Percentiles rank a stretch among this genome's conserved stretches.
phyloP scores from a whole-genome alignment of 306 rosid genomes.

The Potentilla sterilis region DNA sequence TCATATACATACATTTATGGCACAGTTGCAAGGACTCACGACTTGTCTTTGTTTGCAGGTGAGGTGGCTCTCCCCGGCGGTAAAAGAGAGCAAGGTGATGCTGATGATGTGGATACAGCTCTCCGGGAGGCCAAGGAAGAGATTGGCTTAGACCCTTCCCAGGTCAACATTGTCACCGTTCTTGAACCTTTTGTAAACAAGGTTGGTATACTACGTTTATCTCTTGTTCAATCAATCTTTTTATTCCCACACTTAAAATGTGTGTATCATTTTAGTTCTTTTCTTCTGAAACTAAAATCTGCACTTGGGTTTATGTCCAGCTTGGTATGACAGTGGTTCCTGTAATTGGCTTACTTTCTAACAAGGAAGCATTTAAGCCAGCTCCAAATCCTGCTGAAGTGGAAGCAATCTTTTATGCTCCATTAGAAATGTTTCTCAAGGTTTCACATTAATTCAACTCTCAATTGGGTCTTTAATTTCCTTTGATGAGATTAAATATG shows the following conservation, averaged over 20 bases:
- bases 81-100: constrained; percentile 63
- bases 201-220: constrained; percentile 3
- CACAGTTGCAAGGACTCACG: neutral
- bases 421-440: constrained; percentile 91
- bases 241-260: neutral
- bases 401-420: constrained; percentile 73
- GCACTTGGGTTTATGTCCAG: constrained; percentile 34
- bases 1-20: neutral
- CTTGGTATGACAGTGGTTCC: constrained; percentile 63
- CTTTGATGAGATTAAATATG: neutral
- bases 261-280: neutral
- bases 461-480: constrained; percentile 7
- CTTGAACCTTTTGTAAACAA: constrained; percentile 47
- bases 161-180: constrained; percentile 50
- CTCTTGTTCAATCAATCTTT: neutral
- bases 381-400: constrained; percentile 67
- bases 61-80: constrained; percentile 94
- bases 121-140: constrained; percentile 90
- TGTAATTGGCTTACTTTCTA: constrained; percentile 62
- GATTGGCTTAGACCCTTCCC: constrained; percentile 77
- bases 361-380: constrained; percentile 67
- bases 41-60: constrained; percentile 44
- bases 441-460: constrained; percentile 28
- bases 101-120: constrained; percentile 66
- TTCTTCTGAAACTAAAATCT: neutral